A percentile compares a stretch with the other conserved stretches of the same genome.
These are phyloP conservation scores for Rhynchosporium agropyri DNA, from an alignment of 2,329 filamentous ascomycete species.

Conservation along the genomic window DNA sequence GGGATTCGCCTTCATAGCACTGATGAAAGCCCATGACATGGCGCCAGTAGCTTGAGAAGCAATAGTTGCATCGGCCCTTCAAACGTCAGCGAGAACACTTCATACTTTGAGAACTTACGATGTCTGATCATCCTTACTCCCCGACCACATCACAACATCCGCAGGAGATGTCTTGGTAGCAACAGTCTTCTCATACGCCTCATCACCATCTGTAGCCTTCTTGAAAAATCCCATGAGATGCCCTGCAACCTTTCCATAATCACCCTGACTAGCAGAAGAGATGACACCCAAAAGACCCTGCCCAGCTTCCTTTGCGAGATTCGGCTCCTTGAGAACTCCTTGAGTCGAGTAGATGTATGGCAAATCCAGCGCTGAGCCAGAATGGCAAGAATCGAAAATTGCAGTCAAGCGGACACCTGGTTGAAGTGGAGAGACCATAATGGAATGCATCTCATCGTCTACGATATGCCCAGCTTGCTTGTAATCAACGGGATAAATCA, in stretches of 20 bases:
- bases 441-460: conserved; percentile 78
- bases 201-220: conserved; percentile 77
- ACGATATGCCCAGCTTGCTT: conserved; percentile 75
- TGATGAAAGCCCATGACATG: conserved; percentile 97
- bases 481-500: conserved; percentile 83
- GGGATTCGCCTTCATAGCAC: conserved; percentile 82
- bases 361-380: conserved; percentile 64
- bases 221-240: conserved; percentile 83
- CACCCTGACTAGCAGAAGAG: conserved; percentile 72
- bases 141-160: conserved; percentile 96
- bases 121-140: conserved; percentile 93
- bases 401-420: conserved; percentile 77
- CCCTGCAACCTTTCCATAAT: conserved; percentile 77
- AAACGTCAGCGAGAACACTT: neutral
- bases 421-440: conserved; percentile 73
- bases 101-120: conserved; percentile 61
- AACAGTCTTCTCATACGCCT: conserved; percentile 76
- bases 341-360: conserved; percentile 60
- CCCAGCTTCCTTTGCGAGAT: conserved; percentile 45
- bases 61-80: conserved; percentile 82
- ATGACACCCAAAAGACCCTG: conserved; percentile 62
- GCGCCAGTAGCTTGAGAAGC: conserved; percentile 82
- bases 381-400: conserved; percentile 70
- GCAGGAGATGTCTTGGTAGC: conserved; percentile 90
- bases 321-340: conserved; percentile 59